Percentiles rank a stretch among this genome's conserved stretches.
phyloP scores from a whole-genome alignment of 495 filamentous ascomycete genomes.

The Zalerion maritima region DNA sequence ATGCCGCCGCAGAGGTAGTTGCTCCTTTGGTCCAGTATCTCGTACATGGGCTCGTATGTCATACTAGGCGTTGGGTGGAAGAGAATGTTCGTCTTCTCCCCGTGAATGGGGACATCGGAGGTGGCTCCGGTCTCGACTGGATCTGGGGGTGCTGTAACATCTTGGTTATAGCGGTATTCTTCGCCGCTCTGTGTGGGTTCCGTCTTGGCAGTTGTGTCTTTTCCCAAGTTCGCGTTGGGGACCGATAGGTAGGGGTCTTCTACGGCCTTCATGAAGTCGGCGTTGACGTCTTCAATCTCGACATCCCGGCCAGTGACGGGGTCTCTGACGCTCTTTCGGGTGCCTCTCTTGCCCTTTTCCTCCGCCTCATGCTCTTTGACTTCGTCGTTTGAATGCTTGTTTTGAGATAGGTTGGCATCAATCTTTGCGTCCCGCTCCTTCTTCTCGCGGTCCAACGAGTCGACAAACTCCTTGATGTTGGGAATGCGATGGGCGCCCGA shows the following conservation, averaged over 20 bases:
- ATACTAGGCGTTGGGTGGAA: constrained; percentile 89
- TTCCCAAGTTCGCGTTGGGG: constrained; percentile 75
- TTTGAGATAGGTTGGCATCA: constrained; percentile 33
- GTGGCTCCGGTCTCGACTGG: constrained; percentile 66
- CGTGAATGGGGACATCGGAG: constrained; percentile 86
- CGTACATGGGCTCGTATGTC: constrained; percentile 75
- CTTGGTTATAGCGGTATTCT: constrained; percentile 73
- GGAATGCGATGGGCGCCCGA: constrained; percentile 65
- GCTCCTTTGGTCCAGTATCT: constrained; percentile 54
- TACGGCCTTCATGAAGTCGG: constrained; percentile 53
- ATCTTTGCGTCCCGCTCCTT: constrained; percentile 54
- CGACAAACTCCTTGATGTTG: constrained; percentile 72
- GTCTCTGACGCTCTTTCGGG: constrained; percentile 61
- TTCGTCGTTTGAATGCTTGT: constrained; percentile 17
- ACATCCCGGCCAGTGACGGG: constrained; percentile 76
- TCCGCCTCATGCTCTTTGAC: constrained; percentile 26
- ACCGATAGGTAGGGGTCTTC: constrained; percentile 65
- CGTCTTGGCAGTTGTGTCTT: constrained; percentile 52
- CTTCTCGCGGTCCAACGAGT: constrained; percentile 64
- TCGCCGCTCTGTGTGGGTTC: constrained; percentile 39
- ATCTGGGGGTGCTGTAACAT: constrained; percentile 82
- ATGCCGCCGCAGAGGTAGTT: constrained; percentile 52
- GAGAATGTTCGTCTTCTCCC: constrained; percentile 89
- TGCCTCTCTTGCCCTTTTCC: constrained; percentile 24
- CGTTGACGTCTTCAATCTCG: constrained; percentile 69